Conservation (phyloP, 345 rosid genomes). For the Ceriops tagal region DNA sequence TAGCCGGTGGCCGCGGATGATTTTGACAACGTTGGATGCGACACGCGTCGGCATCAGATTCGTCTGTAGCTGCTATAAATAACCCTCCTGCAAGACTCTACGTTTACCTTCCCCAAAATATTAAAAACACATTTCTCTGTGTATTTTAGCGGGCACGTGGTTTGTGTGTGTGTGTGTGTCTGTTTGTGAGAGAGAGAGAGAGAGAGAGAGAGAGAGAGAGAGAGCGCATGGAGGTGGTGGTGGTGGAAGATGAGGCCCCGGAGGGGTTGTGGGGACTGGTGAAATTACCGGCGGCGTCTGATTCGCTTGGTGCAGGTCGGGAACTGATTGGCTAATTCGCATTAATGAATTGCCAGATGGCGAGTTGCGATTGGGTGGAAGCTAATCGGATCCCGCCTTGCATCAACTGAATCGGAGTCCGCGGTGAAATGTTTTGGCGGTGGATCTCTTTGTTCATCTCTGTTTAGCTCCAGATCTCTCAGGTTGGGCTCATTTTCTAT, state of each 20-base stretch:
- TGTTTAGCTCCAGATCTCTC: slow-evolving; percentile 42
- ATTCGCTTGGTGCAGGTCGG: slow-evolving; percentile 99
- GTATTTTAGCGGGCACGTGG: neutral
- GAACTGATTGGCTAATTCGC: slow-evolving; percentile 40
- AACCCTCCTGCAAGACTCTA: neutral
- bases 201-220: slow-evolving; percentile 4
- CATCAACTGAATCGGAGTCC: slow-evolving; percentile 97
- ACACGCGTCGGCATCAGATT: slow-evolving; percentile 31
- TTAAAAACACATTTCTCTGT: neutral
- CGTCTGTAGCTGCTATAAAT: slow-evolving; percentile 42
- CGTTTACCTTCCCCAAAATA: neutral
- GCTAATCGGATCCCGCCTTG: slow-evolving; percentile 85
- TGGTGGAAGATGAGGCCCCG: too few species aligned
- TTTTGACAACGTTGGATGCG: neutral
- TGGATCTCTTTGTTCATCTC: neutral
- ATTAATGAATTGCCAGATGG: slow-evolving; percentile 17
- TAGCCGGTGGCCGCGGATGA: neutral
- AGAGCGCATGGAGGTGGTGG: neutral
- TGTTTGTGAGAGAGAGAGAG: neutral
- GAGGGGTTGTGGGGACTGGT: neutral
- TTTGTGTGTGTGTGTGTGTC: too few species aligned
- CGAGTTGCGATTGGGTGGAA: slow-evolving; percentile 2
- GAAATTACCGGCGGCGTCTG: slow-evolving; percentile 67
- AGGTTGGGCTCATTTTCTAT: neutral
- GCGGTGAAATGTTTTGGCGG: slow-evolving; percentile 43